Evolutionary conservation across 208 protist species (phyloP).

Genomic region (Leishmania major): DNA sequence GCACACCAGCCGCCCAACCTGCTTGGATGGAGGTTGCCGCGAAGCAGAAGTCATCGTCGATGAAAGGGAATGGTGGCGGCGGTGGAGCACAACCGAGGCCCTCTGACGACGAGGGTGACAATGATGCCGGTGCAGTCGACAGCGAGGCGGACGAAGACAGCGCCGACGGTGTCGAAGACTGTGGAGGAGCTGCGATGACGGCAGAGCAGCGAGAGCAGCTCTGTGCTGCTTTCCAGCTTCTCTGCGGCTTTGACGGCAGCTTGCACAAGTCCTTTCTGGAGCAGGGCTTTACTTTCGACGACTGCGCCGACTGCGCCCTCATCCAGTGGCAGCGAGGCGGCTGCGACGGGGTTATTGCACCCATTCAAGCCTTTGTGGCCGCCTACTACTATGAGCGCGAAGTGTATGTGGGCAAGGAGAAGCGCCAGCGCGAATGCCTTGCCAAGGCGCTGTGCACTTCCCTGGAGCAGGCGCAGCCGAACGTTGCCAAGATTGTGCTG

Average conservation of each 20-base stretch:
- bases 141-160: constrained; percentile 9
- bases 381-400: constrained; percentile 72
- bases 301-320: constrained; percentile 62
- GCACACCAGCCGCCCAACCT: background rate
- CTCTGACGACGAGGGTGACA: background rate
- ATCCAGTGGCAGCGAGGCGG: constrained; percentile 63
- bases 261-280: constrained; percentile 43
- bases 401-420: constrained; percentile 47
- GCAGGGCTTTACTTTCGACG: constrained; percentile 78
- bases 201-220: constrained; percentile 34
- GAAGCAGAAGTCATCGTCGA: background rate
- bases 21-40: constrained; percentile 23
- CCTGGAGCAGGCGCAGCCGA: constrained; percentile 64
- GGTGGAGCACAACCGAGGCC: background rate
- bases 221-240: constrained; percentile 40
- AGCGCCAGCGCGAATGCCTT: constrained; percentile 59
- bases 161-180: constrained; percentile 17
- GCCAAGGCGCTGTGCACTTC: constrained; percentile 50
- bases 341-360: constrained; percentile 61
- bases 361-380: constrained; percentile 68
- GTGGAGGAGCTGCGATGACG: constrained; percentile 9
- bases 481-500: constrained; percentile 55
- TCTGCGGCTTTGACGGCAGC: constrained; percentile 39
- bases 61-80: background rate
- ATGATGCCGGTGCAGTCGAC: background rate